Base-by-base conservation (phyloP, 2,329 filamentous ascomycete genomes). In the Didymella arachidicola region DNA sequence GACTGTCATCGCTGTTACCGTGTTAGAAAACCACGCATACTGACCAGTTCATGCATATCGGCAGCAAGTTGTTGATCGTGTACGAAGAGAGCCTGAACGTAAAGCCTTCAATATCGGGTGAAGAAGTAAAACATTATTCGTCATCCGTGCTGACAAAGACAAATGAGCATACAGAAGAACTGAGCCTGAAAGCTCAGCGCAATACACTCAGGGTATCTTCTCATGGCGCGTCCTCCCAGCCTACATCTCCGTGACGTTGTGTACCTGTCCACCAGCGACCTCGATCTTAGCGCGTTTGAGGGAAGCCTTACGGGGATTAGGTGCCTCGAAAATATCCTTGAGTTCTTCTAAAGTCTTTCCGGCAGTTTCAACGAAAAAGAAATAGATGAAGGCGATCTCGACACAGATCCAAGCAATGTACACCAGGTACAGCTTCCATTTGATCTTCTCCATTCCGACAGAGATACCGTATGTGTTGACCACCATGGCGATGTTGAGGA, bases 401-500 rank as follows among this genome's bases (percentile, higher is more conserved):
- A 75, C 59, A n/a, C 62, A 65, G 32, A 72, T 73, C 72, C 72
- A 75, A 1, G 16, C 67, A 60, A 74, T 73, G 43, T 68, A 74
- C 6, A 75, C 70, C 4, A 75, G 25, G 44, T 75, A 75, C 34
- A 74, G 39, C 47, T 67, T 73, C 72, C 72, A 75, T 4, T 59
- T 60, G 54, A 75, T 71, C 57, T 70, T 67, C 54, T 71, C 69
- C 41, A 75, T 73, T 10, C 70, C 72, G 7, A 73, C 64, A 1
- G 68, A 67, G 26, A 74, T 73, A 14, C 72, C 72, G 38, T 71
- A 75, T 7, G 71, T 74, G 49, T 74, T 75, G 41, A 74, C 71
- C 7, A 74, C 62, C 68, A 74, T 71, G 45, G 72, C 71, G 16
- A 75, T 61, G 59, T 74, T 75, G 39, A 73, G 59, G 63, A 74